These are phyloP conservation scores for Amanita pallidorosea DNA, from an alignment of 768 basidiomycete genomes.

Conservation along the genomic window DNA sequence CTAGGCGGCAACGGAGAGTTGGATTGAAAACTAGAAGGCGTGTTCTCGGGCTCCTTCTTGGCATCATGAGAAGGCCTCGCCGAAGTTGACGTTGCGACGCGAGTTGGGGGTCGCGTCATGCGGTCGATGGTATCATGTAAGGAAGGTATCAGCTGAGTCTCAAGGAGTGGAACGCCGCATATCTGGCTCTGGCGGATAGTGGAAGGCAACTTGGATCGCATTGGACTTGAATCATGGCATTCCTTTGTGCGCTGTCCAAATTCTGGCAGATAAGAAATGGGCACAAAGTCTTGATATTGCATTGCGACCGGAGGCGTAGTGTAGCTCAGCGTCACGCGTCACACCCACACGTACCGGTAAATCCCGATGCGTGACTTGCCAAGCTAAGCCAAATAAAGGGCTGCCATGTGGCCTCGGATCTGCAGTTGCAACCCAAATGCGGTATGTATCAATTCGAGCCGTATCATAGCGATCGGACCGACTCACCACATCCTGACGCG, in stretches of 20 bases:
- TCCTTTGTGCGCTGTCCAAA: background rate
- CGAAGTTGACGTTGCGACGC: slow-evolving; percentile 8
- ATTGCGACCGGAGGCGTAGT: no score
- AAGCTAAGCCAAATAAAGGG: no score
- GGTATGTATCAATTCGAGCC: no score
- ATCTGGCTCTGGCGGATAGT: slow-evolving; percentile 31
- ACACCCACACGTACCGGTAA: no score
- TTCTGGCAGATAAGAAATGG: slow-evolving; percentile 6
- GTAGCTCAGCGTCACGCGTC: no score
- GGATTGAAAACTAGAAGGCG: background rate
- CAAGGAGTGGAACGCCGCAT: slow-evolving; percentile 46
- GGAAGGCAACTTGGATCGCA: slow-evolving; percentile 6
- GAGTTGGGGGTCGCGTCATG: slow-evolving; percentile 52
- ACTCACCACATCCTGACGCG: no score
- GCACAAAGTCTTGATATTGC: slow-evolving; percentile 8
- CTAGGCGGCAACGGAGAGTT: slow-evolving; percentile 7
- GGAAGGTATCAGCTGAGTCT: slow-evolving; percentile 57
- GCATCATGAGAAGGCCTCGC: slow-evolving; percentile 3
- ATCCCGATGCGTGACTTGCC: no score
- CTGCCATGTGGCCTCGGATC: no score
- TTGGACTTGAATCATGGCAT: background rate
- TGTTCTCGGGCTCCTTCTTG: background rate
- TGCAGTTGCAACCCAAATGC: no score
- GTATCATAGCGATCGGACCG: no score
- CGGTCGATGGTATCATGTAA: slow-evolving; percentile 62